These are phyloP conservation scores for Lolium perenne DNA, from an alignment of 176 grass and related monocot species.

Conservation along the genomic window DNA sequence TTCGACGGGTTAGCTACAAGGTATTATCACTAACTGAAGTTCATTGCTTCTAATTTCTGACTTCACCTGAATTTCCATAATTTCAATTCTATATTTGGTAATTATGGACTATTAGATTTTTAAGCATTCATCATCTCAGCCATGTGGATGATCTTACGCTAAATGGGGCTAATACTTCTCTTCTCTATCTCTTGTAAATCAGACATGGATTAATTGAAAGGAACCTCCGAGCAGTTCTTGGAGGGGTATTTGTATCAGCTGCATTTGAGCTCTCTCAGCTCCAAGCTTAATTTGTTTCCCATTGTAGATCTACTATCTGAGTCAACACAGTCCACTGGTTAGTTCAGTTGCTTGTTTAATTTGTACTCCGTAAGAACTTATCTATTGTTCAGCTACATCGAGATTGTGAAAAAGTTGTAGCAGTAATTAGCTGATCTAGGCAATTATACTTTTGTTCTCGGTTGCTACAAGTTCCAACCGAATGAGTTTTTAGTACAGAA, in stretches of 20 bases:
- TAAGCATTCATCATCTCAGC: too few species aligned
- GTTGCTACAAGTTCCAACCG: background rate
- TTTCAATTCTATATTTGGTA: too few species aligned
- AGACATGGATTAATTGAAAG: background rate
- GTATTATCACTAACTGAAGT: too few species aligned
- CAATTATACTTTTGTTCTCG: background rate
- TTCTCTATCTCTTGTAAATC: too few species aligned
- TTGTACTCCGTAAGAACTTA: background rate
- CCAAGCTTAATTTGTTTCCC: conserved; percentile 50
- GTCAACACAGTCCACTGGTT: conserved; percentile 54
- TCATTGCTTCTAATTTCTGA: too few species aligned
- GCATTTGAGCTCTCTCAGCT: conserved; percentile 60
- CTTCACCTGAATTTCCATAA: too few species aligned
- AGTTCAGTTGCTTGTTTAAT: background rate
- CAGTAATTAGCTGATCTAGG: background rate
- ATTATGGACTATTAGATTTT: too few species aligned
- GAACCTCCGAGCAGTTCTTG: background rate
- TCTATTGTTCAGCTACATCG: background rate
- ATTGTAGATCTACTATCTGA: conserved; percentile 61
- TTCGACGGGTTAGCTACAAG: too few species aligned
- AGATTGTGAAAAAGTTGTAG: background rate
- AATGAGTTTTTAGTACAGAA: background rate
- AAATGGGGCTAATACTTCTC: too few species aligned
- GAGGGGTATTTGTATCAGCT: conserved; percentile 30
- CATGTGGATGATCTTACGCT: too few species aligned